Evolutionary conservation across 169 alveolate species (phyloP).

Genomic region (Eimeria sp.): DNA sequence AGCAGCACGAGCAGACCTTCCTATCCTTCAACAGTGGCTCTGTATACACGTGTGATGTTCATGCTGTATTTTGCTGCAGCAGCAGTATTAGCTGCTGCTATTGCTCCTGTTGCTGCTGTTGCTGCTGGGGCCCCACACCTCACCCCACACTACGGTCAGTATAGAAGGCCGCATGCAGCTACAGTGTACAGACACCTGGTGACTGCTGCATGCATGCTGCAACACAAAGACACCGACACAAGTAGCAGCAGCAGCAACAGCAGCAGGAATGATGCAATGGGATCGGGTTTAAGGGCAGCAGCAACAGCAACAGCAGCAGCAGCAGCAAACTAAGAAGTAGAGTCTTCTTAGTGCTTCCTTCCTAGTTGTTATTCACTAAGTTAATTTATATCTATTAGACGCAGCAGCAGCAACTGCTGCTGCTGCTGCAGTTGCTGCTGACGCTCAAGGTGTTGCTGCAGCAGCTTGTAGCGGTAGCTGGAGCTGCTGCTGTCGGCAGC

Average conservation of each 20-base stretch:
- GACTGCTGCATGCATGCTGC: too few species aligned
- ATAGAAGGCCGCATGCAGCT: background rate
- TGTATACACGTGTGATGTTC: background rate
- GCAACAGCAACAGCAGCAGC: constrained; percentile 41
- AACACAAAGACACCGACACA: background rate
- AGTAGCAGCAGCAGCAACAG: constrained; percentile 21
- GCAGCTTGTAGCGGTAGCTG: background rate
- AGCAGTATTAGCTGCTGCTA: background rate
- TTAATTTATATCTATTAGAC: background rate
- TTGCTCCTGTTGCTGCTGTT: background rate
- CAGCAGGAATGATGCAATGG: background rate
- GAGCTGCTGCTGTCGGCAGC: constrained; percentile 37
- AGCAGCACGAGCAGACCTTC: constrained; percentile 14
- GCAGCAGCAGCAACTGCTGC: background rate
- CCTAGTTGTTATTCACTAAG: background rate
- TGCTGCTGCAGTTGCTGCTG: constrained; percentile 1
- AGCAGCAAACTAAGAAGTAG: background rate
- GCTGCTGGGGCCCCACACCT: constrained; percentile 10
- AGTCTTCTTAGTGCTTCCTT: background rate
- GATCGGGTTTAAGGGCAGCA: background rate
- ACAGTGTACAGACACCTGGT: background rate
- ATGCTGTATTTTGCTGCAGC: background rate
- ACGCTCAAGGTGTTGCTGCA: constrained; percentile 23
- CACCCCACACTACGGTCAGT: background rate
- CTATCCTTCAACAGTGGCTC: background rate